Percentiles rank a stretch among this genome's conserved stretches.
Evolutionary conservation across 108 stramenopile genomes (phyloP).

Genomic region (Cylindrotheca closterium): DNA sequence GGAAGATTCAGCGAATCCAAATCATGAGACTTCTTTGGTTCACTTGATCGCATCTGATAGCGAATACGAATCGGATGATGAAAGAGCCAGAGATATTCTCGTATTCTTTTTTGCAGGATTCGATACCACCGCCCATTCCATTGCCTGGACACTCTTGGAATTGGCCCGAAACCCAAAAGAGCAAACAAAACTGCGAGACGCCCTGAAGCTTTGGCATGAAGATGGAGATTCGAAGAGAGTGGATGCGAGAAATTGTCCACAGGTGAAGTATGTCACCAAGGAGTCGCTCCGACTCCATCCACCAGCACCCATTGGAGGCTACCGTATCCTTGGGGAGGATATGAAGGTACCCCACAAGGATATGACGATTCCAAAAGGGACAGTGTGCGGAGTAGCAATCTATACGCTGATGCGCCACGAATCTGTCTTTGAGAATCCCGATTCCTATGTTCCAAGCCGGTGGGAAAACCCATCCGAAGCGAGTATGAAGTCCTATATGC

Average conservation of each 20-base stretch:
- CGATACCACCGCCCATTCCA: conserved; percentile 49
- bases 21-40: too few species aligned
- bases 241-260: background rate
- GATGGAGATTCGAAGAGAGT: background rate
- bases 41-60: background rate
- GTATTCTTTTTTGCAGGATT: conserved; percentile 22
- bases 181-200: conserved; percentile 23
- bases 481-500: conserved; percentile 31
- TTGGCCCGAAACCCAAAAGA: conserved; percentile 35
- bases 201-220: background rate
- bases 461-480: conserved; percentile 43
- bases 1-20: background rate
- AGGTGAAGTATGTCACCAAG: conserved; percentile 32
- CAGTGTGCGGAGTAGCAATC: conserved; percentile 17
- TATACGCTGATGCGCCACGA: conserved; percentile 35
- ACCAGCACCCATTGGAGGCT: conserved; percentile 29
- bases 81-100: conserved; percentile 24
- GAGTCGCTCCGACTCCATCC: conserved; percentile 47
- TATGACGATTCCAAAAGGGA: conserved; percentile 33
- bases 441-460: conserved; percentile 42
- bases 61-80: background rate
- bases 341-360: conserved; percentile 20
- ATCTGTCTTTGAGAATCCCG: conserved; percentile 31
- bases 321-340: conserved; percentile 23
- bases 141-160: conserved; percentile 35